These are phyloP conservation scores for Chrysosporium keratinophilum DNA, from an alignment of 2,329 filamentous ascomycete genomes.

Conservation along the genomic window DNA sequence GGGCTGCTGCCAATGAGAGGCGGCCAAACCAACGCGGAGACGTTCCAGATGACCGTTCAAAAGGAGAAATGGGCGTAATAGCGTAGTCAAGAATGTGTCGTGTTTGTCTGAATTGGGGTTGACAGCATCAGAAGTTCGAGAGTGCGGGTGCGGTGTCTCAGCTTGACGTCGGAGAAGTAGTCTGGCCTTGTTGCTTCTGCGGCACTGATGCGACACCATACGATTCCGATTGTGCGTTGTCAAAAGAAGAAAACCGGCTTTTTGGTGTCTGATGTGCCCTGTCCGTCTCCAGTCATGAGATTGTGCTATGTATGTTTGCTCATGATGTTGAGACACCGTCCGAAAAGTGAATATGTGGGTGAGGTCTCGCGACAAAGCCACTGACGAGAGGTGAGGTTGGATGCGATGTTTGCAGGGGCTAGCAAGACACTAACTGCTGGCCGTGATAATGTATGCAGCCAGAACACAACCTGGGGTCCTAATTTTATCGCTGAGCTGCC, in stretches of 20 bases:
- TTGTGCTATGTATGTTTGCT: not conserved
- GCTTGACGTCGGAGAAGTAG: not conserved
- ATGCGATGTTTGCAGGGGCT: not conserved
- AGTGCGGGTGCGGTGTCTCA: conserved; percentile 2
- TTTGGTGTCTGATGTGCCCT: too few species aligned
- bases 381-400: not conserved
- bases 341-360: not conserved
- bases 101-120: not conserved
- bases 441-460: too few species aligned
- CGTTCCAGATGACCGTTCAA: not conserved
- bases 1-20: not conserved
- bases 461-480: not conserved
- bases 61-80: not conserved
- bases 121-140: not conserved
- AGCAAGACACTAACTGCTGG: too few species aligned
- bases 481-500: not conserved
- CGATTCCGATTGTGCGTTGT: not conserved
- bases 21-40: not conserved
- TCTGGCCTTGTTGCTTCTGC: not conserved
- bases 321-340: not conserved
- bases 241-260: too few species aligned
- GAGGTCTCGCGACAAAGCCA: too few species aligned
- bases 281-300: too few species aligned
- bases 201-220: conserved; percentile 4
- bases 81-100: conserved; percentile 2